Evolutionary conservation across 305 asterid genomes (phyloP).

Genomic region (Fraxinus velutina): DNA sequence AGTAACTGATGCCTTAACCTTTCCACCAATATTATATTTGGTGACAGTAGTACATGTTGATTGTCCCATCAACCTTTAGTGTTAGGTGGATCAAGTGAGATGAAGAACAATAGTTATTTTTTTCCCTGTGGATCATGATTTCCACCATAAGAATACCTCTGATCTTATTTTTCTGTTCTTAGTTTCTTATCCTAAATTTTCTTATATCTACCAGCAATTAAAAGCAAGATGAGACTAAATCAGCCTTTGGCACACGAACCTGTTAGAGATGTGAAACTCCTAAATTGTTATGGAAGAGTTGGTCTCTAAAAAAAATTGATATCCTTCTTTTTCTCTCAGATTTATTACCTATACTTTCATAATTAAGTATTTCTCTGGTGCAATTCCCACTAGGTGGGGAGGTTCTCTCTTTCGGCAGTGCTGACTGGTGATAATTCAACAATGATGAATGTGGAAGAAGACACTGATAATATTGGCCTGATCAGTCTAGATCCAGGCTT

Average conservation of each 20-base stretch:
- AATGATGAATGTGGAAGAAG: conserved; percentile 43
- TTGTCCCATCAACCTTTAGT: not conserved
- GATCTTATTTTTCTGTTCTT: not conserved
- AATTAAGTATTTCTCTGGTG: conserved; percentile 12
- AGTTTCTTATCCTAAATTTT: not conserved
- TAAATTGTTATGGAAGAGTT: not conserved
- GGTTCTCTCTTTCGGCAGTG: conserved; percentile 47
- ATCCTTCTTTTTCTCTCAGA: conserved; percentile 2
- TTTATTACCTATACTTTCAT: conserved; percentile 15
- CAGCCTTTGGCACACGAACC: not conserved
- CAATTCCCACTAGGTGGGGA: conserved; percentile 38
- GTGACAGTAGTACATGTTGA: not conserved
- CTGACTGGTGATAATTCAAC: conserved; percentile 40
- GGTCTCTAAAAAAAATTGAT: not conserved
- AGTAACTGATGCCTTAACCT: not conserved
- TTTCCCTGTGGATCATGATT: conserved; percentile 7
- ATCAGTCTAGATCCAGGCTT: conserved; percentile 55
- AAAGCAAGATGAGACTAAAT: conserved; percentile 1
- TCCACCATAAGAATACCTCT: not conserved
- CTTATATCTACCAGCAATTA: not conserved
- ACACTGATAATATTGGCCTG: conserved; percentile 47
- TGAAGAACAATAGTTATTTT: not conserved
- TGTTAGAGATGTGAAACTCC: conserved; percentile 3
- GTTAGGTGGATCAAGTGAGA: not conserved
- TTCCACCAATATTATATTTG: not conserved